Base-by-base conservation (phyloP, 2,329 filamentous ascomycete species). In the Penicillium paneum region DNA sequence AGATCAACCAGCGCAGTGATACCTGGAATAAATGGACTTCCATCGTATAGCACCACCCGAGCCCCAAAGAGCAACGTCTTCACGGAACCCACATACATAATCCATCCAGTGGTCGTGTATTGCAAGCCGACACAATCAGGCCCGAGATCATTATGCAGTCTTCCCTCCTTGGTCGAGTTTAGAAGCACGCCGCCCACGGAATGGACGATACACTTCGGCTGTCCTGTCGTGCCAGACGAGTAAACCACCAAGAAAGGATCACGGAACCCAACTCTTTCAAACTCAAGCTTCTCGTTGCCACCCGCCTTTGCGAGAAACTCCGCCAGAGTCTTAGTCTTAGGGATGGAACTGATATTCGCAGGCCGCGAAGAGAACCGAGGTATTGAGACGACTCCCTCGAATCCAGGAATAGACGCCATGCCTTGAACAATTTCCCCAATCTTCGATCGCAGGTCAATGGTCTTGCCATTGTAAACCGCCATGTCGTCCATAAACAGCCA, bases 171-270 rank as follows among this genome's bases (percentile, higher is more conserved):
- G 38, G 70, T 71, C 2, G 70, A 58, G 32, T 67, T 73, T 39
- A 76, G 56, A 15, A 75, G 50, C 12, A 73, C 67, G 0, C 73
- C 73, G 19, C 74, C 74, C 7, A 71, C 69, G 0, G 84, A 86
- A 69, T 96, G 91, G 2, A 93, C 89, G 59, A 95, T 94, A 55
- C 89, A 91, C 67, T 95, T 95, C 12, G 91, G 91, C 19, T 83
- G 84, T 4, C 91, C 90, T 0, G 91, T 95, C 0, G 90, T 95
- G 2, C 90, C 90, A 1, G 86, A 89, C 0, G 87, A 83, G 66
- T 91, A 95, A 55, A 87, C 89, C 34, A 95, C 81, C 32, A 93
- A 74, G 71, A 90, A 87, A 0, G 91, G 90, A 59, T 93, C 88
- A 28, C 85, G 79, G 68, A 92, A 94, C 0, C 73, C 79, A 6